These are phyloP conservation scores for Podospora pseudoanserina DNA, from an alignment of 495 filamentous ascomycete genomes.

Conservation along the genomic window DNA sequence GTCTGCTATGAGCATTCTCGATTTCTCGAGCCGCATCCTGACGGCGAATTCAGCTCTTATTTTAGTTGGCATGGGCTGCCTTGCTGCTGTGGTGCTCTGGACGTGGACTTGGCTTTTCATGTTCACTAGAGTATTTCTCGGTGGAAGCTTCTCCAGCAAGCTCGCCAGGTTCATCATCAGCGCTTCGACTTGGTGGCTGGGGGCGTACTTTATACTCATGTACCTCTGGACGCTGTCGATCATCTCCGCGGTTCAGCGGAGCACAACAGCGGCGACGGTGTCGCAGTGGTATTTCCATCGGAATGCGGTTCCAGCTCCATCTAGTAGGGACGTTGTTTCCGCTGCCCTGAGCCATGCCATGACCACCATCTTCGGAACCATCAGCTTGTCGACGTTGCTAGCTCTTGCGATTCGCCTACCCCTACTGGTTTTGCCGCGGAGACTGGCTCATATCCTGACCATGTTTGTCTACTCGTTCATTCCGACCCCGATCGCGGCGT, in stretches of 20 bases:
- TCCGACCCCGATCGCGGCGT: slow-evolving; percentile 73
- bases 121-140: slow-evolving; percentile 93
- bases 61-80: slow-evolving; percentile 71
- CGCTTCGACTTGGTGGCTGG: slow-evolving; percentile 85
- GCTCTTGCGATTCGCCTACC: slow-evolving; percentile 80
- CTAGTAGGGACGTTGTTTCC: slow-evolving; percentile 71
- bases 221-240: slow-evolving; percentile 93
- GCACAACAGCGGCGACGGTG: slow-evolving; percentile 90
- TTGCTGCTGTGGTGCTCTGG: slow-evolving; percentile 75
- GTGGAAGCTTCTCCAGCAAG: slow-evolving; percentile 64
- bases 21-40: slow-evolving; percentile 85
- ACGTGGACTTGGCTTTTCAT: slow-evolving; percentile 95
- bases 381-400: slow-evolving; percentile 79
- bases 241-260: slow-evolving; percentile 78
- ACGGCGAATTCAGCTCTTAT: slow-evolving; percentile 79
- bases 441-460: slow-evolving; percentile 61
- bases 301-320: slow-evolving; percentile 69
- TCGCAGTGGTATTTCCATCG: slow-evolving; percentile 99
- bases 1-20: slow-evolving; percentile 79
- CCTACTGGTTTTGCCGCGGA: slow-evolving; percentile 74
- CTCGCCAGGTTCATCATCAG: slow-evolving; percentile 70
- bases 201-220: slow-evolving; percentile 81
- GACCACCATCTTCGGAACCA: slow-evolving; percentile 87
- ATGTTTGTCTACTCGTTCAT: slow-evolving; percentile 74
- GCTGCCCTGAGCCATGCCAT: slow-evolving; percentile 76